These are phyloP conservation scores for Acacia concinna DNA, from an alignment of 331 rosid genomes.

Conservation along the genomic window DNA sequence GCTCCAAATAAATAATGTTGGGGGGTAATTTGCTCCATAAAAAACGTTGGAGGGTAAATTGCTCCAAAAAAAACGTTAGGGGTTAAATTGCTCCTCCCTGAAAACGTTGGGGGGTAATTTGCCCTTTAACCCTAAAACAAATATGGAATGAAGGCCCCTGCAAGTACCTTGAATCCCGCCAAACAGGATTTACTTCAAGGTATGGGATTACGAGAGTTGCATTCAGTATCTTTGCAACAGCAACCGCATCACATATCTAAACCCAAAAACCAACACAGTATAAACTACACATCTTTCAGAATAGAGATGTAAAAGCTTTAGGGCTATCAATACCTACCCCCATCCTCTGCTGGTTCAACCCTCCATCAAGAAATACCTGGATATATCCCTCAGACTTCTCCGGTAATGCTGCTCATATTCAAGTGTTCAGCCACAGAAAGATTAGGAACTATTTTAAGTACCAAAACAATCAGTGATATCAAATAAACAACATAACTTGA, in stretches of 20 bases:
- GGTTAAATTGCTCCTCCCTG: no score
- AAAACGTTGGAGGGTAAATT: no score
- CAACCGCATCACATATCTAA: conserved; percentile 17
- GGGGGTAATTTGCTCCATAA: no score
- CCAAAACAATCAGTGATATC: conserved; percentile 9
- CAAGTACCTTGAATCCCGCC: conserved; percentile 61
- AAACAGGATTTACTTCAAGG: conserved; percentile 69
- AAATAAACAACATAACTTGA: conserved; percentile 6
- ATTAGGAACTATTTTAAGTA: conserved; percentile 21
- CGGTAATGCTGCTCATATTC: conserved; percentile 60
- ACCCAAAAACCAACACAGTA: neutral
- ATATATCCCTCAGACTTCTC: conserved; percentile 76
- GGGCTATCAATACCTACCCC: conserved; percentile 59
- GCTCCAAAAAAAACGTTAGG: no score
- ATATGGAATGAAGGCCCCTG: neutral
- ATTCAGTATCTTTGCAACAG: conserved; percentile 56
- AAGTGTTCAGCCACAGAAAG: conserved; percentile 25
- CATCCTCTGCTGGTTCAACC: conserved; percentile 96
- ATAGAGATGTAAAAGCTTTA: neutral
- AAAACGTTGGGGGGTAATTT: no score
- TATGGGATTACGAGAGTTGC: conserved; percentile 68
- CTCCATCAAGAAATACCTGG: conserved; percentile 95
- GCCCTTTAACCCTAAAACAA: no score
- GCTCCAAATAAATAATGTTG: no score
- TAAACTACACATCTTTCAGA: neutral